These are phyloP conservation scores for Pseudocercospora vitis DNA, from an alignment of 2,329 filamentous ascomycete genomes.

Conservation along the genomic window DNA sequence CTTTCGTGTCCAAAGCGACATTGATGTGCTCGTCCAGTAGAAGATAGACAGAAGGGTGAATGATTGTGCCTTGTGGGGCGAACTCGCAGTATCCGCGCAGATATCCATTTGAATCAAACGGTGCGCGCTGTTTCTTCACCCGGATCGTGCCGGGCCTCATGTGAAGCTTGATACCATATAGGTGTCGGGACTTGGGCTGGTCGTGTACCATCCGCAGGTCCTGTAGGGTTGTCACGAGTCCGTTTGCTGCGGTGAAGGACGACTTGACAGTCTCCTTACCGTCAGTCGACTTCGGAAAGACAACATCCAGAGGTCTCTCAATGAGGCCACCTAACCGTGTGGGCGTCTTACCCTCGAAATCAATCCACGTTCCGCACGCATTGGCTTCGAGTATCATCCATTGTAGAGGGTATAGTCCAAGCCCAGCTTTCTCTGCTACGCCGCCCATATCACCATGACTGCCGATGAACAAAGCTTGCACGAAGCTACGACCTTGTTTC, in stretches of 20 bases:
- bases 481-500: conserved; percentile 29
- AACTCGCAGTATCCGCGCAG: conserved; percentile 28
- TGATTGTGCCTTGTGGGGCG: conserved; percentile 36
- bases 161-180: conserved; percentile 23
- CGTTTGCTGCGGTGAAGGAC: conserved; percentile 5
- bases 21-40: conserved; percentile 35
- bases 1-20: conserved; percentile 30
- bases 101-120: conserved; percentile 24
- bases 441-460: conserved; percentile 43
- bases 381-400: conserved; percentile 44
- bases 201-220: conserved; percentile 31
- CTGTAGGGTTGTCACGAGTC: conserved; percentile 21
- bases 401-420: conserved; percentile 46
- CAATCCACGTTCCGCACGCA: conserved; percentile 15
- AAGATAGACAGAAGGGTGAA: conserved; percentile 39
- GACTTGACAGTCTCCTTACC: conserved; percentile 16
- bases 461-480: conserved; percentile 46
- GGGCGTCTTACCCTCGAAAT: conserved; percentile 12
- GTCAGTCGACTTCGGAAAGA: conserved; percentile 20
- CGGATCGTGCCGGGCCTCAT: conserved; percentile 19
- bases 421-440: conserved; percentile 39
- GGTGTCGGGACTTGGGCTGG: conserved; percentile 9
- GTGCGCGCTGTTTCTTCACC: conserved; percentile 21
- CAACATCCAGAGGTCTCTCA: conserved; percentile 15
- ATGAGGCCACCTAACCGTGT: background rate